Evolutionary conservation across 139 green algal species (phyloP).

Genomic region (Tetradesmus obliquus): DNA sequence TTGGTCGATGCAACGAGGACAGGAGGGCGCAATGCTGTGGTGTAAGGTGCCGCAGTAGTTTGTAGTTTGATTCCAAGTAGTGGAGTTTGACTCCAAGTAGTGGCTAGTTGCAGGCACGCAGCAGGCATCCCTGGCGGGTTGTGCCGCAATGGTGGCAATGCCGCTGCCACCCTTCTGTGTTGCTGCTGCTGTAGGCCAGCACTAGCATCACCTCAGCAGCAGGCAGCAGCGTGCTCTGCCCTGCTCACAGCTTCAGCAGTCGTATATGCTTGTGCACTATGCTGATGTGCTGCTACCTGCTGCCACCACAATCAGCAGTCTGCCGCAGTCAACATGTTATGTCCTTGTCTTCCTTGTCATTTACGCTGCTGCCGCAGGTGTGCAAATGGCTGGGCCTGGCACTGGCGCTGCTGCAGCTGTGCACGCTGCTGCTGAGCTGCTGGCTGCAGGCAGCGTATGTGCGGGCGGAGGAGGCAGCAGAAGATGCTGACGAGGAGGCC

Average conservation of each 20-base stretch:
- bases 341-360: not conserved
- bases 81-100: no score
- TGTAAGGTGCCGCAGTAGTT: not conserved
- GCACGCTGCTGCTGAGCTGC: conserved; percentile 37
- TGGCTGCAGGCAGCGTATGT: conserved; percentile 42
- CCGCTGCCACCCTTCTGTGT: not conserved
- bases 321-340: no score
- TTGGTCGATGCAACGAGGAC: not conserved
- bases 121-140: no score
- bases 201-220: not conserved
- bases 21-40: not conserved
- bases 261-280: no score
- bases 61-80: not conserved
- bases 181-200: not conserved
- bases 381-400: conserved; percentile 43
- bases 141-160: not conserved
- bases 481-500: conserved; percentile 46
- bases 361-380: conserved; percentile 14
- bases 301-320: no score
- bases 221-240: no score
- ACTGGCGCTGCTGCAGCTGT: conserved; percentile 43
- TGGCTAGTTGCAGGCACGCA: no score
- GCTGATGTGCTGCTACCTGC: no score
- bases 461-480: conserved; percentile 27
- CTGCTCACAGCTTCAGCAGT: no score